Evolutionary conservation across 2,329 filamentous ascomycete genomes (phyloP).

Genomic region (Sarocladium kiliense): DNA sequence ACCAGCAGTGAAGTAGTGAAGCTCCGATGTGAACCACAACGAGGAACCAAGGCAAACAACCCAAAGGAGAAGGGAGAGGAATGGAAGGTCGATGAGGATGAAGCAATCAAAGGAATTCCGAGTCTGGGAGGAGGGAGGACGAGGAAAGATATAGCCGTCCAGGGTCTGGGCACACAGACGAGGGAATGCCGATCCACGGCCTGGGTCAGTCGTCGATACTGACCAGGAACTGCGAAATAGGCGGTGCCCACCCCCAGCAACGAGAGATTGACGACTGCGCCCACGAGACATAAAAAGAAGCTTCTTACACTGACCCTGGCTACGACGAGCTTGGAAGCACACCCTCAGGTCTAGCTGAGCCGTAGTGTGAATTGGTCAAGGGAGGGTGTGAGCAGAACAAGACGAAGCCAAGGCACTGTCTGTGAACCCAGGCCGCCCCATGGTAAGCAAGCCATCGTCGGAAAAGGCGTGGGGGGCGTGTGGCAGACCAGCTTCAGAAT

Average conservation of each 20-base stretch:
- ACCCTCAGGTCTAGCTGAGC: background rate
- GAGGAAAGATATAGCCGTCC: slow-evolving; percentile 8
- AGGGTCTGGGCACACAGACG: slow-evolving; percentile 3
- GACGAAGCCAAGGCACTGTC: background rate
- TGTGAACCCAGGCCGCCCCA: background rate
- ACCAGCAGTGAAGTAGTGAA: slow-evolving; percentile 8
- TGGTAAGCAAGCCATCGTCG: background rate
- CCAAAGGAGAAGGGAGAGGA: background rate
- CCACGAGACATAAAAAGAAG: background rate
- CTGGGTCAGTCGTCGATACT: slow-evolving; percentile 1
- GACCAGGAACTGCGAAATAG: background rate
- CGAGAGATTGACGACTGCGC: slow-evolving; percentile 1
- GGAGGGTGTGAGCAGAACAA: background rate
- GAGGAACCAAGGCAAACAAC: background rate
- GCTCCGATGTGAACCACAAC: background rate
- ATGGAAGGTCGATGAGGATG: slow-evolving; percentile 1
- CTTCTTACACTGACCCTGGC: slow-evolving; percentile 1
- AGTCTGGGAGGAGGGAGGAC: background rate
- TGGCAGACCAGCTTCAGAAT: background rate
- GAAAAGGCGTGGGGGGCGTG: background rate
- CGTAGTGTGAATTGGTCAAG: background rate
- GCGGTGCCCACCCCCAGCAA: background rate
- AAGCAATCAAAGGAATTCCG: background rate
- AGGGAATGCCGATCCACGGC: background rate
- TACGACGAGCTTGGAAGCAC: background rate